Evolutionary conservation across 1,284 basidiomycete genomes (phyloP), one percentile per base, ranked within the genome.

Genomic region (Ustilago nuda): DNA sequence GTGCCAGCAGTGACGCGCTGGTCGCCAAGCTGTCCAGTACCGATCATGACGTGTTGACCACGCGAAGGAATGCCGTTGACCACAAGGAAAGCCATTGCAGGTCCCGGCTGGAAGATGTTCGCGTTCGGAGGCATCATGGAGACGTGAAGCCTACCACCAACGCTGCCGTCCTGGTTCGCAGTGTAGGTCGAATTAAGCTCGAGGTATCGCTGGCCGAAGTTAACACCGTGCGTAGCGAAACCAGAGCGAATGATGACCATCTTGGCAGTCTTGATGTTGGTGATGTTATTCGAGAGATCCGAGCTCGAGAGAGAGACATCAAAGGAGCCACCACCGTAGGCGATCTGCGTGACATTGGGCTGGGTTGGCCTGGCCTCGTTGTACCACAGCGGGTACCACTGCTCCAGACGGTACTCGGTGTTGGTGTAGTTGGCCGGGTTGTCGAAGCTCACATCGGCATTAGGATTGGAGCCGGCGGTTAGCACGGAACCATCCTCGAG

Each of bases 401-500:
- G 90, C 87, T 97, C 94, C 0, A 93, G 91, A 43, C 90, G 88
- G 86, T 95, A 96, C 52, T 92, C 91, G 8, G 94, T 96, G 8
- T 93, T 92, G 41, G 72, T 70, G 63, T 69, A 66, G 60, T 58
- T 60, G 30, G 78, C 70, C 12, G 67, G 52, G 70, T 82, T 83
- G 51, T 52, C 69, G 27, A 77, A 59, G 12, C 63, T 60, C 11
- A 74, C 93, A 80, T 97, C 94, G 53, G 92, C 89, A 85, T 96
- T 95, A 39, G 95, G 94, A 87, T 97, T 97, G 27, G 93, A 94
- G n/a, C 95, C 95, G 59, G 93, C 93, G 70, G 96, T 90, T 64
- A 97, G 87, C 48, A 98, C 91, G 3, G 92, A 93, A 0, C 89
- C 92, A 81, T 96, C 93, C 35, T 86, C 81, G 17, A 94, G 91